Percentiles rank a stretch among this genome's conserved stretches.
Evolutionary conservation across 305 asterid genomes (phyloP).

Genomic region (Lippia alba): DNA sequence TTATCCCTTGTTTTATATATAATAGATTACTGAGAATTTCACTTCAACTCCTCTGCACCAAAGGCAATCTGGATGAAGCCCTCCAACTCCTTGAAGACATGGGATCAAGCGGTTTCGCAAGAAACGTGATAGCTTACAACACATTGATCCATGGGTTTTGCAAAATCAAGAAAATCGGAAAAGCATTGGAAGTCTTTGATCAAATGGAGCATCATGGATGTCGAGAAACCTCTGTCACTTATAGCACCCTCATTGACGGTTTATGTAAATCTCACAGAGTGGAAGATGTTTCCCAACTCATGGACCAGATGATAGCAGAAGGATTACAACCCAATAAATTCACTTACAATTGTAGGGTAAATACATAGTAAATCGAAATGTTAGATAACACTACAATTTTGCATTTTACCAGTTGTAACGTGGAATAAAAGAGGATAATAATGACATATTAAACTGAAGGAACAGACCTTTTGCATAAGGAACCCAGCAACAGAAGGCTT

Average conservation of each 20-base stretch:
- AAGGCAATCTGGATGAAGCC: slow-evolving; percentile 75
- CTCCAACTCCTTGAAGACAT: slow-evolving; percentile 71
- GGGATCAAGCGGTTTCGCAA: slow-evolving; percentile 79
- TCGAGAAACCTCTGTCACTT: slow-evolving; percentile 74
- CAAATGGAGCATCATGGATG: slow-evolving; percentile 85
- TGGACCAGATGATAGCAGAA: slow-evolving; percentile 92
- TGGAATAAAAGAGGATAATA: no score
- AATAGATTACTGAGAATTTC: no score
- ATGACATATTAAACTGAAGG: background rate
- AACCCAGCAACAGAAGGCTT: slow-evolving; percentile 54
- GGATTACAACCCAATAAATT: slow-evolving; percentile 79
- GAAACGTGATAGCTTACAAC: slow-evolving; percentile 76
- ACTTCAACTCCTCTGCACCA: slow-evolving; percentile 65
- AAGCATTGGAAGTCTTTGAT: slow-evolving; percentile 87
- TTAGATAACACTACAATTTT: background rate
- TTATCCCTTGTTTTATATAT: no score
- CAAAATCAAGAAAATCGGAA: slow-evolving; percentile 69
- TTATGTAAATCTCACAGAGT: slow-evolving; percentile 70
- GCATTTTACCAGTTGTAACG: no score
- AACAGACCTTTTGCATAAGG: slow-evolving; percentile 49
- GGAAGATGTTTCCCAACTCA: slow-evolving; percentile 86
- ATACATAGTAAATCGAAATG: background rate
- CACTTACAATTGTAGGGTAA: slow-evolving; percentile 45
- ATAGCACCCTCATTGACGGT: slow-evolving; percentile 88
- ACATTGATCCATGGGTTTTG: slow-evolving; percentile 83